Evolutionary conservation across 345 rosid species (phyloP).

Genomic region (Durio zibethinus): DNA sequence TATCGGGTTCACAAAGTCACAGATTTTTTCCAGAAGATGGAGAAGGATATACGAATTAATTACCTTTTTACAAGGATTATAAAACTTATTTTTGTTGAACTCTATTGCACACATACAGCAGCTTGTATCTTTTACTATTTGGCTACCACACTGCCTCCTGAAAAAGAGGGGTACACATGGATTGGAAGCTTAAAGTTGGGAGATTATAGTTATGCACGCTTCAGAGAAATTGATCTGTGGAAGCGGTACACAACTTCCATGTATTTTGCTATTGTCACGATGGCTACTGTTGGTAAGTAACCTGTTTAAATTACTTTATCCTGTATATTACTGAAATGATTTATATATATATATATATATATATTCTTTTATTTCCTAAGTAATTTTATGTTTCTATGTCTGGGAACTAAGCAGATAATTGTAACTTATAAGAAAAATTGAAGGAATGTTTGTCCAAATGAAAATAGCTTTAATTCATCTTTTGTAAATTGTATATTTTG

Average conservation of each 20-base stretch:
- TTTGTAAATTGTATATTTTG: background rate
- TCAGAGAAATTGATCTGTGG: constrained; percentile 75
- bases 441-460: background rate
- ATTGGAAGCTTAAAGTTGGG: constrained; percentile 86
- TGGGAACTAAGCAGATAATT: background rate
- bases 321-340: background rate
- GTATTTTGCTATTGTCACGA: constrained; percentile 82
- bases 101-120: constrained; percentile 85
- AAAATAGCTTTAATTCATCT: background rate
- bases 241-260: constrained; percentile 74
- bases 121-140: constrained; percentile 85
- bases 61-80: constrained; percentile 70
- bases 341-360: no score
- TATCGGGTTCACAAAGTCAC: constrained; percentile 58
- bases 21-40: constrained; percentile 52
- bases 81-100: constrained; percentile 69
- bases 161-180: constrained; percentile 79
- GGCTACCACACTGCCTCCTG: constrained; percentile 70
- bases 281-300: constrained; percentile 84
- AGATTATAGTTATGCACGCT: constrained; percentile 62
- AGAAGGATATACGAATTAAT: constrained; percentile 74
- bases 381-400: background rate
- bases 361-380: background rate
- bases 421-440: background rate
- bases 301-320: constrained; percentile 3